These are phyloP conservation scores for Cryptococcus sp. DNA, from an alignment of 1,284 basidiomycete species.

Conservation along the genomic window DNA sequence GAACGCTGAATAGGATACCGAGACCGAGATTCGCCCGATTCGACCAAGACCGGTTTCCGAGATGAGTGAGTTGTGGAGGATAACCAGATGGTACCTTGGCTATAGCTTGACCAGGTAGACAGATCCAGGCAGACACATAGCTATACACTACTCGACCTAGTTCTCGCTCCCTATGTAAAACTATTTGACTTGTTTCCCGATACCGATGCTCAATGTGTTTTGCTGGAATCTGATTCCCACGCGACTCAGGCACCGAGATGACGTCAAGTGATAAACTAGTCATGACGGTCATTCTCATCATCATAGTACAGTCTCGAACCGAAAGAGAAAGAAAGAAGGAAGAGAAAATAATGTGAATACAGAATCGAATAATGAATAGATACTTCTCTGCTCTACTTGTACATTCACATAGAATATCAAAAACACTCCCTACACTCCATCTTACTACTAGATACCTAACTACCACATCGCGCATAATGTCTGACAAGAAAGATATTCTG, in stretches of 20 bases:
- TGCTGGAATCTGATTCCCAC: background rate
- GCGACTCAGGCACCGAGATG: background rate
- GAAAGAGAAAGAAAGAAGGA: background rate
- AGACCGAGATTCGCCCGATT: too few relatives aligned
- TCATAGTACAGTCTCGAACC: background rate
- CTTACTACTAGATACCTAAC: background rate
- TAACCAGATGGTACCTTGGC: too few relatives aligned
- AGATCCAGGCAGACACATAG: too few relatives aligned
- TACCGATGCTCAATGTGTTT: too few relatives aligned
- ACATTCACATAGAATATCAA: background rate
- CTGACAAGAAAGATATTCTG: conserved; percentile 25
- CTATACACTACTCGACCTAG: too few relatives aligned
- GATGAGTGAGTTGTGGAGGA: too few relatives aligned
- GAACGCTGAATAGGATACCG: too few relatives aligned
- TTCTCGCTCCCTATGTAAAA: too few relatives aligned
- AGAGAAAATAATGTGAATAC: background rate
- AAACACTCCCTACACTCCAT: background rate
- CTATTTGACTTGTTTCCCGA: too few relatives aligned
- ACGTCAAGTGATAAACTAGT: background rate
- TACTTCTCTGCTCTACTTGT: background rate
- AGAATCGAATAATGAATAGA: background rate
- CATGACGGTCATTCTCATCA: background rate
- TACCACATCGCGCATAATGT: conserved; percentile 19
- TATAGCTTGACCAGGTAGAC: too few relatives aligned
- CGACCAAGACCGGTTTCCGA: too few relatives aligned